Evolutionary conservation across 2,329 filamentous ascomycete genomes (phyloP).

Genomic region (Xylariales sp.): DNA sequence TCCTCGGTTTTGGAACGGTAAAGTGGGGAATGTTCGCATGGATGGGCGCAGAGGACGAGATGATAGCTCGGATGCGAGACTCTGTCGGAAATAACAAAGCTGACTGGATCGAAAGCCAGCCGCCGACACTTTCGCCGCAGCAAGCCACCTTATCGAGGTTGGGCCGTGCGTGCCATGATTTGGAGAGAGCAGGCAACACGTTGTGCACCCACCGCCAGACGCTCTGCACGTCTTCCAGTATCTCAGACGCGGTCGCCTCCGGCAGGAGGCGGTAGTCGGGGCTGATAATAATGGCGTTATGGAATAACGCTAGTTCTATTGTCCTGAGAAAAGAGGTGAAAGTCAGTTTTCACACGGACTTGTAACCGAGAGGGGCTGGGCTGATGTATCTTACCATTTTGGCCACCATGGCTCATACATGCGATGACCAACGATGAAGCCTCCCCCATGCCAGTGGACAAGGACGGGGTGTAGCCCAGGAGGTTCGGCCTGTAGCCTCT

Average conservation of each 20-base stretch:
- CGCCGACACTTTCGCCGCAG: not conserved
- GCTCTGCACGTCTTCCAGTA: not conserved
- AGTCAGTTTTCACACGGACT: no score
- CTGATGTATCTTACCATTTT: no score
- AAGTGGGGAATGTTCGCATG: not conserved
- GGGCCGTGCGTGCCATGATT: no score
- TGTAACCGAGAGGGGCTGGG: no score
- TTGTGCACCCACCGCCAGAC: not conserved
- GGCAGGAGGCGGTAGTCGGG: not conserved
- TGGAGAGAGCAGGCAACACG: no score
- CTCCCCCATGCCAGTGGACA: not conserved
- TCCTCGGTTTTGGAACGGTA: not conserved
- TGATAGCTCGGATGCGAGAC: not conserved
- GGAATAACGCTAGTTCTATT: not conserved
- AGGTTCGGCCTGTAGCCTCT: not conserved
- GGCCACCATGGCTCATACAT: not conserved
- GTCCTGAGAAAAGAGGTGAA: no score
- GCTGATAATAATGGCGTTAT: not conserved
- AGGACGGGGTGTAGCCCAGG: not conserved
- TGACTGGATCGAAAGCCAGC: not conserved
- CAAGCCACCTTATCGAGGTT: not conserved
- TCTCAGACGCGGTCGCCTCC: not conserved
- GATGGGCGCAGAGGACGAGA: not conserved
- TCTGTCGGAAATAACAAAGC: not conserved
- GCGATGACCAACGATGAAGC: not conserved